A percentile compares a stretch with the other conserved stretches of the same genome.
phyloP scores from a whole-genome alignment of 1,284 basidiomycete genomes.

The Papiliotrema laurentii region DNA sequence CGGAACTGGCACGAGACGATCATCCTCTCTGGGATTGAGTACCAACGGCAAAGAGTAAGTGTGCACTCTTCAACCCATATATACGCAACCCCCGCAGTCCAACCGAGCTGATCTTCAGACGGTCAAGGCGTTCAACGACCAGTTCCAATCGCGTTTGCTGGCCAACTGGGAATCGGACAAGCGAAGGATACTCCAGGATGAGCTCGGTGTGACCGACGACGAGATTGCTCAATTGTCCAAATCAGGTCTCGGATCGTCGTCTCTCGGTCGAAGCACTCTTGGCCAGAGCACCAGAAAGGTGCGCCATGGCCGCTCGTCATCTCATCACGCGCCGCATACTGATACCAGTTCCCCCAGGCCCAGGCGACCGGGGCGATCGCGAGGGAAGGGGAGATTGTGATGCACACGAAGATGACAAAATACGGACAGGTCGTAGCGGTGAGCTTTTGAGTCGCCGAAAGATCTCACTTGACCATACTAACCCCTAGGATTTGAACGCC shows the following conservation, averaged over 20 bases:
- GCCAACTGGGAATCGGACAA: constrained; percentile 44
- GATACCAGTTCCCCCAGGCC: constrained; percentile 33
- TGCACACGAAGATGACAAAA: constrained; percentile 90
- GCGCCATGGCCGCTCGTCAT: constrained; percentile 5
- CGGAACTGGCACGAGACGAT: constrained; percentile 47
- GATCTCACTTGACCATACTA: background rate
- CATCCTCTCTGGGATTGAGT: constrained; percentile 43
- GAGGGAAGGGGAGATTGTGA: constrained; percentile 50
- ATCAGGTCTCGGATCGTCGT: constrained; percentile 17
- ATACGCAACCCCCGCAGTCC: no score
- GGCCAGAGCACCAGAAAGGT: constrained; percentile 32
- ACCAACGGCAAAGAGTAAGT: constrained; percentile 38
- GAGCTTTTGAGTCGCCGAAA: constrained; percentile 49
- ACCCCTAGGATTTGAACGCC: constrained; percentile 36
- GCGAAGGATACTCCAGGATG: constrained; percentile 39
- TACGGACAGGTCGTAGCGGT: constrained; percentile 80
- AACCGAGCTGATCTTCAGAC: constrained; percentile 21
- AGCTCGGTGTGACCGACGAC: constrained; percentile 45
- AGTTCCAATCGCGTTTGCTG: constrained; percentile 41
- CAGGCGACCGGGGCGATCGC: constrained; percentile 27
- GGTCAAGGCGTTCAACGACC: constrained; percentile 40
- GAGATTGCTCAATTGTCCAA: constrained; percentile 29
- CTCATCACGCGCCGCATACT: background rate
- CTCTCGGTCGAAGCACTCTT: constrained; percentile 29
- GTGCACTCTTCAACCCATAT: background rate